These are phyloP conservation scores for Neopestalotiopsis clavispora DNA, from an alignment of 2,329 filamentous ascomycete genomes.

Conservation along the genomic window DNA sequence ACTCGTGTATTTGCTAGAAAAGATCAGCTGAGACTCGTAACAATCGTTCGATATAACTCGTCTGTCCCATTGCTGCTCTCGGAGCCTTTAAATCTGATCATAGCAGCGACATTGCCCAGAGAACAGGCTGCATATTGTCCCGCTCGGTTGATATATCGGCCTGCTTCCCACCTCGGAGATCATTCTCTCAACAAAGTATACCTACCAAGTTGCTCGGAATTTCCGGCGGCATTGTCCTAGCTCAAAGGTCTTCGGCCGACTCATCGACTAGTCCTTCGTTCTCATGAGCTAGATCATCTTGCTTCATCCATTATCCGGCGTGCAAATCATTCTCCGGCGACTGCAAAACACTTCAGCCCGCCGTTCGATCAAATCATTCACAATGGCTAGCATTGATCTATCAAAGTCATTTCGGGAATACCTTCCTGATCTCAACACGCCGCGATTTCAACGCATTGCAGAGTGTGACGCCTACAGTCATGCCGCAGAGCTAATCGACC, in stretches of 20 bases:
- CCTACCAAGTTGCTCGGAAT: background rate
- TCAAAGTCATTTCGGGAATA: conserved; percentile 55
- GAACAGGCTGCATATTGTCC: conserved; percentile 8
- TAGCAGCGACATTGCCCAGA: background rate
- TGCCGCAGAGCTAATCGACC: conserved; percentile 62
- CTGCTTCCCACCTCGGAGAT: background rate
- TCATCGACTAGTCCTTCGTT: too few relatives aligned
- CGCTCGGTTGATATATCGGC: conserved; percentile 7
- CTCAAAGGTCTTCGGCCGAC: background rate
- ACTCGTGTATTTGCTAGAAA: background rate
- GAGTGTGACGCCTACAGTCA: conserved; percentile 68
- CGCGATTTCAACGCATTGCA: conserved; percentile 67
- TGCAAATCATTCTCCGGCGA: background rate
- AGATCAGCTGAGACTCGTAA: conserved; percentile 6
- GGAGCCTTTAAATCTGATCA: background rate
- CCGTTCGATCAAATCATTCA: background rate
- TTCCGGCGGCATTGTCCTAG: conserved; percentile 1
- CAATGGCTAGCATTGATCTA: conserved; percentile 2
- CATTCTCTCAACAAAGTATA: background rate
- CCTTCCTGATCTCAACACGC: conserved; percentile 64
- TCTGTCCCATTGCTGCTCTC: background rate
- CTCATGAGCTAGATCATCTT: background rate
- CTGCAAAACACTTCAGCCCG: background rate
- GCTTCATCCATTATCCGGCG: background rate
- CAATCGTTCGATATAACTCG: background rate